A percentile compares a stretch with the other conserved stretches of the same genome.
Evolutionary conservation across 2,329 filamentous ascomycete genomes (phyloP).

Genomic region (Cytospora mali): DNA sequence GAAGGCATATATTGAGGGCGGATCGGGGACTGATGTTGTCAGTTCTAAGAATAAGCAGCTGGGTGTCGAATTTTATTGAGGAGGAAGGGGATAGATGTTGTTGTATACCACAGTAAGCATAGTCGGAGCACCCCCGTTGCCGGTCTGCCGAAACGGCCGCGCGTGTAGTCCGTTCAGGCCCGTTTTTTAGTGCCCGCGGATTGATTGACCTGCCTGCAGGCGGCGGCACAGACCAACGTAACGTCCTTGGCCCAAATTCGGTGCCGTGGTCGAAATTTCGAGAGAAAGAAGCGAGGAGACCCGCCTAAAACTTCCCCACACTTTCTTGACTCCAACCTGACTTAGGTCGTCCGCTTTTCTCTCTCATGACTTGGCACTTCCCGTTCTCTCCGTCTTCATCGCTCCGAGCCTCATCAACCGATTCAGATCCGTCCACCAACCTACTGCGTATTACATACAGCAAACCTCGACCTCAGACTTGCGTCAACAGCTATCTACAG

Average conservation of each 20-base stretch:
- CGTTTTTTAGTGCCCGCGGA: background rate
- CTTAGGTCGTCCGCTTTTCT: background rate
- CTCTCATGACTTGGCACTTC: slow-evolving; percentile 9
- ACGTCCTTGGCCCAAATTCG: background rate
- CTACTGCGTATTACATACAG: slow-evolving; percentile 6
- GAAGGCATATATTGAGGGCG: slow-evolving; percentile 18
- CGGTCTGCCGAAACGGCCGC: background rate
- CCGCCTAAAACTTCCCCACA: background rate
- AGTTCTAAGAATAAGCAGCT: slow-evolving; percentile 19
- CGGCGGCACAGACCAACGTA: background rate
- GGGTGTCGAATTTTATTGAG: slow-evolving; percentile 19
- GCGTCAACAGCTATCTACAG: slow-evolving; percentile 10
- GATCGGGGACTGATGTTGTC: slow-evolving; percentile 16
- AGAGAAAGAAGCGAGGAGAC: background rate
- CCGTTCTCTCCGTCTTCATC: slow-evolving; percentile 18
- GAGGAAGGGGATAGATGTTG: too few species aligned
- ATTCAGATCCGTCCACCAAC: slow-evolving; percentile 10
- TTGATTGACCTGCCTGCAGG: too few species aligned
- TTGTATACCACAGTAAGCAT: too few species aligned
- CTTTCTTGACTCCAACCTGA: background rate
- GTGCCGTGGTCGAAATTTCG: background rate
- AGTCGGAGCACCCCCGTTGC: too few species aligned
- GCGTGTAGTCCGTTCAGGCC: background rate
- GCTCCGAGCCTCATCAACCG: slow-evolving; percentile 4
- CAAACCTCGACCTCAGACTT: slow-evolving; percentile 1